Evolutionary conservation across 352 stramenopile genomes (phyloP).

Genomic region (Phytophthora podocarpi): DNA sequence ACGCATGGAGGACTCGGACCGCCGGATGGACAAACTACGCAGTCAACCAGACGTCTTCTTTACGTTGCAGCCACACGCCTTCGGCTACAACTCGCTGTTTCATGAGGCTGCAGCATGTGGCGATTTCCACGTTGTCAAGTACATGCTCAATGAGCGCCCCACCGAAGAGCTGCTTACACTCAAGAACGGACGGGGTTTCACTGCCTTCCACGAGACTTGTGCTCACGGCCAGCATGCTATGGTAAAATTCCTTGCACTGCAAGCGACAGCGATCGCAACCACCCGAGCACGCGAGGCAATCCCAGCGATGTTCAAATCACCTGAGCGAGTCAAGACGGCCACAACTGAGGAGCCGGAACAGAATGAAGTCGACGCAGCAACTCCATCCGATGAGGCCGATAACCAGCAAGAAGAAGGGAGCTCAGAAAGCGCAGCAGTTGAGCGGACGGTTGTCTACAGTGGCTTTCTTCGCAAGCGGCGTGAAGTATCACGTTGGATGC

Average conservation of each 20-base stretch:
- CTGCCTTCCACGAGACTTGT: constrained; percentile 76
- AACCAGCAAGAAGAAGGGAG: constrained; percentile 21
- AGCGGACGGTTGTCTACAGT: constrained; percentile 42
- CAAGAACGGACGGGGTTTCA: constrained; percentile 61
- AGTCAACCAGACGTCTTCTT: constrained; percentile 55
- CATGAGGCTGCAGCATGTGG: constrained; percentile 65
- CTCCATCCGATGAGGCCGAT: neutral
- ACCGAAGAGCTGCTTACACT: constrained; percentile 42
- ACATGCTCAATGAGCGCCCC: constrained; percentile 54
- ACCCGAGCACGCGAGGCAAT: neutral
- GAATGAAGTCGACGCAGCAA: neutral
- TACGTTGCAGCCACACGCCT: constrained; percentile 50
- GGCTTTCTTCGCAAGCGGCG: constrained; percentile 77
- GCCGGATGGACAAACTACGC: constrained; percentile 58
- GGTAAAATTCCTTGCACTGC: constrained; percentile 61
- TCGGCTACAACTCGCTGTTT: constrained; percentile 74
- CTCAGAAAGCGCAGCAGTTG: neutral
- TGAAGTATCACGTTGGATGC: constrained; percentile 83
- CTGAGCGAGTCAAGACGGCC: neutral
- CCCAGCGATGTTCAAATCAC: neutral
- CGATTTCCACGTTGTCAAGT: constrained; percentile 82
- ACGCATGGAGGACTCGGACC: constrained; percentile 77
- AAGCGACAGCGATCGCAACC: constrained; percentile 3
- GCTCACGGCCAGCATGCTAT: constrained; percentile 71
- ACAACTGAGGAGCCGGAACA: constrained; percentile 15